Percentiles rank a stretch among this genome's conserved stretches.
These are phyloP conservation scores for Globisporangium radiosum DNA, from an alignment of 352 stramenopile species.

Conservation along the genomic window DNA sequence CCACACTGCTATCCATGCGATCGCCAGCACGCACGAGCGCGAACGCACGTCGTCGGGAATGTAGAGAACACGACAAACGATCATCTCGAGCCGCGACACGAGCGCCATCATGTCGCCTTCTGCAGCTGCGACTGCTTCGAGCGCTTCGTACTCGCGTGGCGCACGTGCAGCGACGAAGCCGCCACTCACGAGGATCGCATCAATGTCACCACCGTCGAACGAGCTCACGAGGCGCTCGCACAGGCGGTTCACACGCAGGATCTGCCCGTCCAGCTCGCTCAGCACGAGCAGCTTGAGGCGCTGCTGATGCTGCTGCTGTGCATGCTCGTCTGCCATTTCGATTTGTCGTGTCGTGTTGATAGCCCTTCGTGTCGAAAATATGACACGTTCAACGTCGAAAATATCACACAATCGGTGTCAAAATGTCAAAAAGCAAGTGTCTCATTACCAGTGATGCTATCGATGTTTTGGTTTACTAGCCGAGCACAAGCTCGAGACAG, in stretches of 20 bases:
- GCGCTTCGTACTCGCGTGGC: constrained; percentile 41
- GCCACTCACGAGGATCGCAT: constrained; percentile 72
- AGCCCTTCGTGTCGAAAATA: too few relatives aligned
- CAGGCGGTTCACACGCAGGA: constrained; percentile 63
- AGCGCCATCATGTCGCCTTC: constrained; percentile 88
- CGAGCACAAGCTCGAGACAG: too few relatives aligned
- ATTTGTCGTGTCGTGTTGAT: too few relatives aligned
- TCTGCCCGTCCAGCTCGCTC: constrained; percentile 60
- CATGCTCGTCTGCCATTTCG: too few relatives aligned
- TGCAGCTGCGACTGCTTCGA: constrained; percentile 56
- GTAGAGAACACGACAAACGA: constrained; percentile 83
- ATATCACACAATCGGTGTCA: not conserved
- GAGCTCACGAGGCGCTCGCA: constrained; percentile 74
- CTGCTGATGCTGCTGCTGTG: not conserved
- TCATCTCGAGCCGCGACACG: constrained; percentile 82
- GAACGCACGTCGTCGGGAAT: constrained; percentile 48
- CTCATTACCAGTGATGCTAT: not conserved
- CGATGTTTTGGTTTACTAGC: not conserved
- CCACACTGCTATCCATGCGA: too few relatives aligned
- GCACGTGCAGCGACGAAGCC: constrained; percentile 42
- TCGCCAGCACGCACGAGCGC: too few relatives aligned
- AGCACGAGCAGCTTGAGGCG: constrained; percentile 70
- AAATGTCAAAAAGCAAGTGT: not conserved
- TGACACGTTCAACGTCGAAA: not conserved
- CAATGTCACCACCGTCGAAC: constrained; percentile 45